Evolutionary conservation across 345 rosid species (phyloP).

Genomic region (Stellera chamaejasme): DNA sequence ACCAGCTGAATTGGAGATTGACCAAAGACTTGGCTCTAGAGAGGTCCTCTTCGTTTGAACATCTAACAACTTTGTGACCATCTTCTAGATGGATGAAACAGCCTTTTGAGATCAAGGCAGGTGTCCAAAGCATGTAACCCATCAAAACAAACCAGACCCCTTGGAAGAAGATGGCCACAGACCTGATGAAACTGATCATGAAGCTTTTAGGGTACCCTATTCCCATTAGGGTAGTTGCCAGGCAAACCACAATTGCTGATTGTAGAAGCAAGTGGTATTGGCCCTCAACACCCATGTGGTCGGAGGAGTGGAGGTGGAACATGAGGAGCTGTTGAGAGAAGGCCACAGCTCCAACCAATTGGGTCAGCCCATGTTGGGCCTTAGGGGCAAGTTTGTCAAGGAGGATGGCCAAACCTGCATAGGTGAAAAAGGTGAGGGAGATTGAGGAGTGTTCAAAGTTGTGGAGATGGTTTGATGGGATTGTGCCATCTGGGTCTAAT

Average conservation of each 20-base stretch:
- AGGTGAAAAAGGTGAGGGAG: conserved; percentile 54
- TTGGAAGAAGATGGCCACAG: conserved; percentile 55
- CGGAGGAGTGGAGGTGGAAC: conserved; percentile 77
- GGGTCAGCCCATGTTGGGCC: conserved; percentile 33
- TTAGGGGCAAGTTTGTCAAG: conserved; percentile 34
- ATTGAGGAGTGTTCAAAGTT: conserved; percentile 81
- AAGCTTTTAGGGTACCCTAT: conserved; percentile 52
- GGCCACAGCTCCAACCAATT: conserved; percentile 48
- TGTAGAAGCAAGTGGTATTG: conserved; percentile 79
- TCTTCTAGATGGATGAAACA: conserved; percentile 59
- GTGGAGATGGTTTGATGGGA: conserved; percentile 80
- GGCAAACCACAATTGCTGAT: conserved; percentile 36
- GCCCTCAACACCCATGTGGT: conserved; percentile 78
- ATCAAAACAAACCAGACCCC: conserved; percentile 68
- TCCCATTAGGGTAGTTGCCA: conserved; percentile 59
- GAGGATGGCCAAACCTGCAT: conserved; percentile 47
- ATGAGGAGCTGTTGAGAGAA: conserved; percentile 64
- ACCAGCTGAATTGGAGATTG: conserved; percentile 63
- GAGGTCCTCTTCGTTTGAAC: conserved; percentile 37
- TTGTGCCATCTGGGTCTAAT: conserved; percentile 65
- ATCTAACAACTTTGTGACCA: conserved; percentile 58
- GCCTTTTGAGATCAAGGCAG: conserved; percentile 47
- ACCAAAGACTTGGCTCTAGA: conserved; percentile 77
- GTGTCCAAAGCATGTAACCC: conserved; percentile 81
- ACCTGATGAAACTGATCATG: conserved; percentile 61